These are phyloP conservation scores for Tylopilus vinaceipallidus DNA, from an alignment of 768 basidiomycete species.

Conservation along the genomic window DNA sequence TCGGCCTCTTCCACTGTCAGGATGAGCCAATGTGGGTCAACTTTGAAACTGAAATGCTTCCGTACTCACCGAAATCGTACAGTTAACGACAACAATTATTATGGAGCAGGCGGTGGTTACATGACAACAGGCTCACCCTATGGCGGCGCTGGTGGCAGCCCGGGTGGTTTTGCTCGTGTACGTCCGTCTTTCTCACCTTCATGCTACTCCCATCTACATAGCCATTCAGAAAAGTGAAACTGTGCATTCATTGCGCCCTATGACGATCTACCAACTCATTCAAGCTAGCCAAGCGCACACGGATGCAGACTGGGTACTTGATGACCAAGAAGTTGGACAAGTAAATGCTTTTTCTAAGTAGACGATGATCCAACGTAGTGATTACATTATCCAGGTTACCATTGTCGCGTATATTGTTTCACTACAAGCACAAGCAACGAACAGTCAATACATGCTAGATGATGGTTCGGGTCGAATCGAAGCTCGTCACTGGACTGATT, in stretches of 20 bases:
- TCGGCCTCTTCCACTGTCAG: neutral
- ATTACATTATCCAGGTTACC: constrained; percentile 49
- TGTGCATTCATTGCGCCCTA: constrained; percentile 59
- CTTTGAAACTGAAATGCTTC: neutral
- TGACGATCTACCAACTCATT: constrained; percentile 73
- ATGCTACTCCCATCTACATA: neutral
- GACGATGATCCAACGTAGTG: constrained; percentile 3
- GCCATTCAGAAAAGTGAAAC: constrained; percentile 35
- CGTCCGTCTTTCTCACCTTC: constrained; percentile 8
- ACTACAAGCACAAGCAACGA: constrained; percentile 71
- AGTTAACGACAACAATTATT: constrained; percentile 41
- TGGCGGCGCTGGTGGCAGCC: constrained; percentile 54
- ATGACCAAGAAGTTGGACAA: constrained; percentile 77
- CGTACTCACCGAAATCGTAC: constrained; percentile 5
- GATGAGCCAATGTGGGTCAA: constrained; percentile 45
- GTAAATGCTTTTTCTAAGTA: constrained; percentile 38
- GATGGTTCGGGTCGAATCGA: constrained; percentile 84
- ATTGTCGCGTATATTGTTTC: constrained; percentile 73
- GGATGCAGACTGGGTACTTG: constrained; percentile 87
- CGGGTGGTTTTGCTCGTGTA: constrained; percentile 50
- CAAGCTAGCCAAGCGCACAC: constrained; percentile 80
- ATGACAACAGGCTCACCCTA: constrained; percentile 61
- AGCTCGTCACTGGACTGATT: constrained; percentile 81
- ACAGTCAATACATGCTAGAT: constrained; percentile 74
- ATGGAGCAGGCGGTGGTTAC: constrained; percentile 53